Percentiles rank a stretch among this genome's conserved stretches.
phyloP scores from a whole-genome alignment of 148 eudicot species.

The Rhododendron henanense region DNA sequence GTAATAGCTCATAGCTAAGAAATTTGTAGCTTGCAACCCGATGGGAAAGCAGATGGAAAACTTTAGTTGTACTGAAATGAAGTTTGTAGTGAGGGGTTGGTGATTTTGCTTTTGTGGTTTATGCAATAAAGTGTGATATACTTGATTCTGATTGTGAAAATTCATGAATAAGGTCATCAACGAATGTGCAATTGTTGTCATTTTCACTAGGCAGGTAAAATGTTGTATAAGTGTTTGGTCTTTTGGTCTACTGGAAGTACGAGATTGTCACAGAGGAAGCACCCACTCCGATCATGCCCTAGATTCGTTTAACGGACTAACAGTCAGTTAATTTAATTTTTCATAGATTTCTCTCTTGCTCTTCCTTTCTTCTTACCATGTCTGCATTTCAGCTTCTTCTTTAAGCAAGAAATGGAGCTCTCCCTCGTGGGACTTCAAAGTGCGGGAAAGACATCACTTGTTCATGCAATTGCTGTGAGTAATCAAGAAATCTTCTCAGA shows the following conservation, averaged over 20 bases:
- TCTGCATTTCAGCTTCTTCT: conserved; percentile 57
- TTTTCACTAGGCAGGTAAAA: background rate
- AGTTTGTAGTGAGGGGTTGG: background rate
- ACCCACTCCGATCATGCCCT: background rate
- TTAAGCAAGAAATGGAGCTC: conserved; percentile 95
- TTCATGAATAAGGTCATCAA: background rate
- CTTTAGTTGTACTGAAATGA: background rate
- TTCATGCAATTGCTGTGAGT: conserved; percentile 78
- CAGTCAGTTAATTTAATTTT: background rate
- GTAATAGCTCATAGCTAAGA: background rate
- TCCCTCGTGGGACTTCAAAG: conserved; percentile 90
- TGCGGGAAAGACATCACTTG: conserved; percentile 93
- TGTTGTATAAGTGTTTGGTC: no score
- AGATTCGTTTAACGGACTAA: background rate
- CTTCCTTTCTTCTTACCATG: conserved; percentile 15
- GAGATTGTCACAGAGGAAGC: background rate
- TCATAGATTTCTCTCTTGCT: background rate
- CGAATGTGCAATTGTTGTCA: background rate
- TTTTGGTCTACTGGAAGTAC: background rate
- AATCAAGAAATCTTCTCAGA: background rate
- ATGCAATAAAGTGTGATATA: background rate
- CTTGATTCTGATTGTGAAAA: background rate
- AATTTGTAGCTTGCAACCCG: background rate
- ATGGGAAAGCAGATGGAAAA: background rate
- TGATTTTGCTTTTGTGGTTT: background rate